Evolutionary conservation across 2,329 filamentous ascomycete genomes (phyloP).

Genomic region (Botrytis byssoidea): DNA sequence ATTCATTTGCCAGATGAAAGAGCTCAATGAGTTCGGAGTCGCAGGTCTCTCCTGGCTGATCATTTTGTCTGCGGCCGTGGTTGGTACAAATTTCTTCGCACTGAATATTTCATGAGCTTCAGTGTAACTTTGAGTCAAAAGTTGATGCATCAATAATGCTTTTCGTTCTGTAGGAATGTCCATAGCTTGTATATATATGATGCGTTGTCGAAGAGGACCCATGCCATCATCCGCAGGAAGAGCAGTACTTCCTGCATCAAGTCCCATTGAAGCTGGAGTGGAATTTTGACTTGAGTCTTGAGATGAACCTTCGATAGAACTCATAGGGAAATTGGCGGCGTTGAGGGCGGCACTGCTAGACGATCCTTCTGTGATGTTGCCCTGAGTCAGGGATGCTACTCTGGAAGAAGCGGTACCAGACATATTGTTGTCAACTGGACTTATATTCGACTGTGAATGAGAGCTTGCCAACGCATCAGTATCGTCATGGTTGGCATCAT

Average conservation of each 20-base stretch:
- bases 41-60: slow-evolving; percentile 44
- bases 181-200: slow-evolving; percentile 65
- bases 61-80: slow-evolving; percentile 34
- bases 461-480: background rate
- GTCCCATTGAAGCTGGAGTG: slow-evolving; percentile 21
- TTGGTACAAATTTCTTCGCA: slow-evolving; percentile 32
- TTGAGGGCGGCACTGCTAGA: slow-evolving; percentile 20
- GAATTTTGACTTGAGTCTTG: slow-evolving; percentile 31
- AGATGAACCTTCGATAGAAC: slow-evolving; percentile 31
- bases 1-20: slow-evolving; percentile 57
- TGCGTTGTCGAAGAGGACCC: slow-evolving; percentile 62
- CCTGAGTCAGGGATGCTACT: slow-evolving; percentile 31
- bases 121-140: slow-evolving; percentile 68
- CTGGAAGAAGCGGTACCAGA: slow-evolving; percentile 34
- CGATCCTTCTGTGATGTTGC: slow-evolving; percentile 27
- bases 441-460: slow-evolving; percentile 24
- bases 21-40: slow-evolving; percentile 49
- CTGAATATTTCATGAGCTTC: slow-evolving; percentile 42
- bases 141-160: slow-evolving; percentile 67
- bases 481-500: background rate
- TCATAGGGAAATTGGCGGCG: slow-evolving; percentile 27
- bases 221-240: slow-evolving; percentile 77
- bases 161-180: slow-evolving; percentile 61
- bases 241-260: slow-evolving; percentile 30
- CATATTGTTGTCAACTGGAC: slow-evolving; percentile 31